Evolutionary conservation across 73 alveolate genomes (phyloP), one percentile per base, ranked within the genome.

Genomic region (Diophrys appendiculata): DNA sequence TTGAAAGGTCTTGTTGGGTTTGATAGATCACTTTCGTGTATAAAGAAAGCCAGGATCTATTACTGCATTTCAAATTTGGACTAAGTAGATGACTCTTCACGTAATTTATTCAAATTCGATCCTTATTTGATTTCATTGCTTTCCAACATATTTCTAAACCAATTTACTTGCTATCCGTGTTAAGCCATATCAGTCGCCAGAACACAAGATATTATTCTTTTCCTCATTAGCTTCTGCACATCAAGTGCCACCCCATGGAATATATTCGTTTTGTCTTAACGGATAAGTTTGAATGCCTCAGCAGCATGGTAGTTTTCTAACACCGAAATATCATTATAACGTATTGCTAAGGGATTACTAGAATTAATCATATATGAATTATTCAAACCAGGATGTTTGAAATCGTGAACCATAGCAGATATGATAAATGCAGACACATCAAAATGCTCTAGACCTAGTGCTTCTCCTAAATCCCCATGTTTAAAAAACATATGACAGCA

Each of bases 271-370:
- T 79, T 73, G 68, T 82, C 81, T 56, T 88, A 83, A 23, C 78
- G 68, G 29, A 95, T 77, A 56, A 95, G 27, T 86, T 89, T 92
- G 85, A 95, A 93, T 23, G 98, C 78, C 53, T 90, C 88, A 14
- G 98, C 95, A n/a, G 91, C 88, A 77, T 95, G 99, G 83, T 90
- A 92, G 81, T 90, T 91, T 83, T 95, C 99, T 30, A 95, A 82
- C 2, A 95, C 97, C 80, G 97, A 83, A 32, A 72, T 89, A 82
- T 95, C 99, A 69, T 95, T 95, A 84, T 93, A 95, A 65, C 92
- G 71, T 14, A 90, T 82, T 1, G 98, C 98, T 31, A 92, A 69
- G 52, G 74, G 73, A 54, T 88, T 65, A 43, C 69, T 69, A 0
- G 95, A 77, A 72, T 89, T 89, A 26, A 81, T 86, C 75, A 92